Base-by-base conservation (phyloP, 306 rosid genomes). In the Ziziphus jujuba region DNA sequence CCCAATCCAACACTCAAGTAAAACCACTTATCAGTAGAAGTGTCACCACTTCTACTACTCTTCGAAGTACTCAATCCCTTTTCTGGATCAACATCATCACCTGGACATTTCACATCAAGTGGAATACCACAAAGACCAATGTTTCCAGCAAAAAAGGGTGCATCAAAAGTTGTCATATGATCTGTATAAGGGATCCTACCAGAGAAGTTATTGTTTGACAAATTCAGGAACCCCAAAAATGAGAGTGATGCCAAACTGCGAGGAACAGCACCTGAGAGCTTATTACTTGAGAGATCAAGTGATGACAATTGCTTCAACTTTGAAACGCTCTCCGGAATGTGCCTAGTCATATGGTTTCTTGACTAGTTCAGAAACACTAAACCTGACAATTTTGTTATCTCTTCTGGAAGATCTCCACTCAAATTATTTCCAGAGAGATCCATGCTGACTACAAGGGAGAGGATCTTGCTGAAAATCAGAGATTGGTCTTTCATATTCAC, bases 401-500 rank as follows among this genome's bases (percentile, higher is more conserved):
- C 84, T 1, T 38, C 16, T 2, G 80, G 84, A 65, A 83, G 9
- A 49, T 13, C 59, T 73, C 84, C 75, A 11, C 24, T 59, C 9
- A 82, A 62, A 49, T 79, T 67, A 7, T 82, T 82, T 25, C 66
- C 62, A 19, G 87, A 82, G 69, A 82, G 82, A 56, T 72, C 87
- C 24, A 83, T 76, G 59, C 72, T 31, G 3, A 65, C 73, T 22
- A 82, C 77, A 61, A 51, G n/a, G n/a, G 66, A 79, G 53, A 79
- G 82, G 56, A 75, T 82, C 72, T 75, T 75, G 23, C 62, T 71
- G 55, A 51, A 71, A 22, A n/a, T 61, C 54, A 61, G 58, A 5
- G 15, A 10, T 31, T 53, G 57, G 43, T 53, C 63, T 71, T 71
- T 71, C 44, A 59, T 71, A 19, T 22, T 61, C 61, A 71, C 53